Conservation (phyloP, 116 monocot species). For the Posidonia oceanica region DNA sequence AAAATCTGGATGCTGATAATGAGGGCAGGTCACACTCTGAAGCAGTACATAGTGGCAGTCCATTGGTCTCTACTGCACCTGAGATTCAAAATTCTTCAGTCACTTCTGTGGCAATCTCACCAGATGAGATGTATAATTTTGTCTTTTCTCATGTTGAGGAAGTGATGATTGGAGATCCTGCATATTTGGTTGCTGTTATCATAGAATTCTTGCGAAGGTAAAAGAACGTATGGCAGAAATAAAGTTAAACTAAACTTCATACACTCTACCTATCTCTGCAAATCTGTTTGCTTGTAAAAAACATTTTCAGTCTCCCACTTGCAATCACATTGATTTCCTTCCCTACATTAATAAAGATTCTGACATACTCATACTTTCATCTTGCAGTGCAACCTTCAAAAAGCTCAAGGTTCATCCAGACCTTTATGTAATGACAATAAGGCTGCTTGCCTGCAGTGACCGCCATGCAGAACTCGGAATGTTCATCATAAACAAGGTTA, state of each 20-base stretch:
- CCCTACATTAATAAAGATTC: too few species aligned
- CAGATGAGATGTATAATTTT: constrained; percentile 65
- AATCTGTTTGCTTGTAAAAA: too few species aligned
- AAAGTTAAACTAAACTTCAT: too few species aligned
- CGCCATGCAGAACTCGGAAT: constrained; percentile 59
- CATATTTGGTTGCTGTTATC: constrained; percentile 68
- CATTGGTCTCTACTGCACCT: constrained; percentile 24
- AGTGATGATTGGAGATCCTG: constrained; percentile 78
- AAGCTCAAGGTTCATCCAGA: constrained; percentile 54
- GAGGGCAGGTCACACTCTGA: constrained; percentile 7
- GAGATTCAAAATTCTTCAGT: constrained; percentile 17
- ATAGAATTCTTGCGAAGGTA: constrained; percentile 84
- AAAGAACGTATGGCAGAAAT: not conserved
- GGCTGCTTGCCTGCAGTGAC: constrained; percentile 50
- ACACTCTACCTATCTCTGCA: too few species aligned
- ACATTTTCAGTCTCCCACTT: too few species aligned
- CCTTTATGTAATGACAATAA: constrained; percentile 62
- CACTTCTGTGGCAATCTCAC: constrained; percentile 59
- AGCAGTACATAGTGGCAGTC: constrained; percentile 17
- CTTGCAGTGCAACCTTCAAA: constrained; percentile 59
- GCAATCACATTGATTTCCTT: too few species aligned
- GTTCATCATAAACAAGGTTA: constrained; percentile 80
- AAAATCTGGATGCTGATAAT: constrained; percentile 6
- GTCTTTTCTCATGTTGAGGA: constrained; percentile 80
- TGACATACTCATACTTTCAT: not conserved